Base-by-base conservation (phyloP, 176 grass and related monocot genomes). In the Rhynchospora tenuis region DNA sequence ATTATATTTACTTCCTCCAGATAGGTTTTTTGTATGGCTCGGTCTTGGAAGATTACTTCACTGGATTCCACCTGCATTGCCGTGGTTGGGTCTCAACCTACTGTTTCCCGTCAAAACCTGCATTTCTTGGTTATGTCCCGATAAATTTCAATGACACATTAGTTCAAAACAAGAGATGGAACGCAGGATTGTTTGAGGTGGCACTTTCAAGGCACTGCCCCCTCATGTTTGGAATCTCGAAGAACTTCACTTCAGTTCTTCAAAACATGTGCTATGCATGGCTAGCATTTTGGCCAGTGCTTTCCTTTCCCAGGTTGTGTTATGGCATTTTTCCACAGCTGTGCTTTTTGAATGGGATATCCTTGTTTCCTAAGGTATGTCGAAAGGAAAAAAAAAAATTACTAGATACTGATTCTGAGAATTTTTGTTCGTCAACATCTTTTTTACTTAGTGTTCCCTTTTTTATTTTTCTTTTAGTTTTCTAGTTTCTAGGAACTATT, bases 1-100 rank as follows among this genome's bases (percentile, higher is more conserved):
- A 7, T 50, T 48, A 12, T 27, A 44, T 44, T 81, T 43, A 66
- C 33, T 44, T 24, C 55, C 13, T 55, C 46, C 81, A 90, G 88
- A 76, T 88, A 2, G 91, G 93, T 1, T 97, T 91, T 86, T 20
- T 92, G 61, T 93, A 97, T 58, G 82, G 88, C 27, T 88, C 87
- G 24, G 73, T 93, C 7, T 71, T 91, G 0, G 93, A 91, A 86
- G 91, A 97, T 84, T 89, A 85, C 83, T 89, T 89, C 87, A 97
- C 93, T 44, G 91, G 91, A 33, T 97, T 76, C 54, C 88, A 89
- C 64, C 75, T 97, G 45, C 88, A 93, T 73, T 85, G 83, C 26
- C 79, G 81, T 4, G 91, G 91, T 1, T 97, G 93, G 93, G 87
- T 73, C 12, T 93, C 93, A 4, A 84, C 76, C 60, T 93, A 89